Conservation (phyloP, 2,329 filamentous ascomycete species). For the Ceratocystis eucalypticola region DNA sequence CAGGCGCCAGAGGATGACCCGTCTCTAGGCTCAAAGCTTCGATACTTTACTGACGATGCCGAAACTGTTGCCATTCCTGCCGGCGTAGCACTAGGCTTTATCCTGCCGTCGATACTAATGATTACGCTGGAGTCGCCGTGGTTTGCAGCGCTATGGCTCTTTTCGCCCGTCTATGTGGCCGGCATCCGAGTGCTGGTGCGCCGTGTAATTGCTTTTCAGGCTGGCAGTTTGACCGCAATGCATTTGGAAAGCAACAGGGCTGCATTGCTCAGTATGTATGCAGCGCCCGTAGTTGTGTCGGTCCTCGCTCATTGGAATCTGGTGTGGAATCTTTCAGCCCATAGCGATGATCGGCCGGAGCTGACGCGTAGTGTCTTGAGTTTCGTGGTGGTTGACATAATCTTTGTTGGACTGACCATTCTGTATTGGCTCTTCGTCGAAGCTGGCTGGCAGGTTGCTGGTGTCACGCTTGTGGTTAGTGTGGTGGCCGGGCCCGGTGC, state of each 20-base stretch:
- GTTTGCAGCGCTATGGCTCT: conserved; percentile 35
- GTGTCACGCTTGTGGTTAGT: conserved; percentile 25
- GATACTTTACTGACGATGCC: conserved; percentile 30
- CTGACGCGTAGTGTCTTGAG: conserved; percentile 36
- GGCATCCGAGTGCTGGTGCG: conserved; percentile 30
- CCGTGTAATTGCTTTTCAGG: conserved; percentile 22
- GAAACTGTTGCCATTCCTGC: conserved; percentile 46
- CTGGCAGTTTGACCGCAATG: conserved; percentile 14
- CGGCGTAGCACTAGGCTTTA: conserved; percentile 35
- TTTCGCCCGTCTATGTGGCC: conserved; percentile 39
- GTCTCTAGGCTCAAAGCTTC: conserved; percentile 24
- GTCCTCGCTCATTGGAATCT: conserved; percentile 32
- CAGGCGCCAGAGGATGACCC: conserved; percentile 23
- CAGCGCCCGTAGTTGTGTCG: conserved; percentile 33
- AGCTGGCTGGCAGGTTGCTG: conserved; percentile 32
- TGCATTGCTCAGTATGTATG: conserved; percentile 32
- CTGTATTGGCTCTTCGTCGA: conserved; percentile 42
- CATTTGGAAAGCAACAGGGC: conserved; percentile 33
- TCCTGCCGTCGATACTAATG: conserved; percentile 35
- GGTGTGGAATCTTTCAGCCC: conserved; percentile 29
- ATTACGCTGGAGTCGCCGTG: conserved; percentile 30
- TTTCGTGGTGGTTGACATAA: conserved; percentile 35
- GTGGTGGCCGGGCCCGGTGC: conserved; percentile 29
- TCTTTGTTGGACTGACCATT: conserved; percentile 35
- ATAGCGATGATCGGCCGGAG: conserved; percentile 34